A percentile compares a stretch with the other conserved stretches of the same genome.
Evolutionary conservation across 345 rosid genomes (phyloP).

Genomic region (Citrus sinensis): DVS_A1.0 CM039167.1:8237501-8238000

Average conservation of each 20-base stretch:
- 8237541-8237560: slow-evolving; percentile 45
- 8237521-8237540: background rate
- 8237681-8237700: slow-evolving; percentile 44
- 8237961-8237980: slow-evolving; percentile 46
- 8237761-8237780: background rate
- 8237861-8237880: slow-evolving; percentile 68
- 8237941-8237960: slow-evolving; percentile 53
- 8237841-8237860: slow-evolving; percentile 20
- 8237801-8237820: background rate
- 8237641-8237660: slow-evolving; percentile 18
- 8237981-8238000: slow-evolving; percentile 54
- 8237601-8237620: slow-evolving; percentile 17
- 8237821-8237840: background rate
- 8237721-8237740: background rate
- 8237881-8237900: slow-evolving; percentile 40
- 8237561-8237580: slow-evolving; percentile 85
- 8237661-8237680: slow-evolving; percentile 18
- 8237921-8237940: slow-evolving; percentile 46
- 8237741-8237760: background rate
- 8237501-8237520: background rate
- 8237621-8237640: slow-evolving; percentile 16
- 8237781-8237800: background rate
- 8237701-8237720: slow-evolving; percentile 2
- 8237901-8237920: slow-evolving; percentile 27
- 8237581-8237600: slow-evolving; percentile 51